A percentile compares a stretch with the other conserved stretches of the same genome.
Evolutionary conservation across 495 filamentous ascomycete species (phyloP).

Genomic region (Lineolata rhizophorae): DNA sequence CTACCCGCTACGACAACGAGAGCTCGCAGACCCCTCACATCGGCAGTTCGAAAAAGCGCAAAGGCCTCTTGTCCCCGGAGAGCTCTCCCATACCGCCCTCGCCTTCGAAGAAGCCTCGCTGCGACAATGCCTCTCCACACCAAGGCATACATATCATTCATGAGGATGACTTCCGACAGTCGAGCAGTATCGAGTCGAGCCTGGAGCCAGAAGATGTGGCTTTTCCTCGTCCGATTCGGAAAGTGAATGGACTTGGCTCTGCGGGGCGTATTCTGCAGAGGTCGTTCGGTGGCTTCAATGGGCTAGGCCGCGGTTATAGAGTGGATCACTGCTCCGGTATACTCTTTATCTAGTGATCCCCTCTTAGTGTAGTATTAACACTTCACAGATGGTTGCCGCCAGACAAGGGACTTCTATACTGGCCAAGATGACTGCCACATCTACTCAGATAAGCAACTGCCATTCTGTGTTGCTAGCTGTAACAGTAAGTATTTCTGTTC

Average conservation of each 20-base stretch:
- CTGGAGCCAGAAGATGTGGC: too few relatives aligned
- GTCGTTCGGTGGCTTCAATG: slow-evolving; percentile 10
- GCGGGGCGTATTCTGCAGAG: neutral
- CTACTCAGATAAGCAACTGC: slow-evolving; percentile 36
- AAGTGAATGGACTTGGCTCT: too few relatives aligned
- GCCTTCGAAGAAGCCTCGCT: too few relatives aligned
- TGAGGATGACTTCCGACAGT: too few relatives aligned
- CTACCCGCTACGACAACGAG: neutral
- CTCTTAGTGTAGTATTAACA: slow-evolving; percentile 2
- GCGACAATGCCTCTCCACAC: too few relatives aligned
- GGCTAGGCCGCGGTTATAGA: neutral
- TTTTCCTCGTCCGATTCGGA: too few relatives aligned
- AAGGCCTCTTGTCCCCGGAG: slow-evolving; percentile 23
- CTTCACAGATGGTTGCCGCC: slow-evolving; percentile 40
- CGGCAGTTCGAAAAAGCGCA: slow-evolving; percentile 17
- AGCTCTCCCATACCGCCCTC: slow-evolving; percentile 34
- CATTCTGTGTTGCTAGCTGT: slow-evolving; percentile 56
- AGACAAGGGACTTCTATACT: slow-evolving; percentile 54
- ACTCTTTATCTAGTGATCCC: slow-evolving; percentile 4
- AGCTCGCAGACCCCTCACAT: slow-evolving; percentile 4
- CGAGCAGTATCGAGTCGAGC: too few relatives aligned
- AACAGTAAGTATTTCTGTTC: slow-evolving; percentile 41
- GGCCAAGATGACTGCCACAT: slow-evolving; percentile 39
- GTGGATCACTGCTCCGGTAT: slow-evolving; percentile 10
- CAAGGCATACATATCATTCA: too few relatives aligned